phyloP scores from a whole-genome alignment of 352 stramenopile species.

The Globisporangium radiosum region DNA sequence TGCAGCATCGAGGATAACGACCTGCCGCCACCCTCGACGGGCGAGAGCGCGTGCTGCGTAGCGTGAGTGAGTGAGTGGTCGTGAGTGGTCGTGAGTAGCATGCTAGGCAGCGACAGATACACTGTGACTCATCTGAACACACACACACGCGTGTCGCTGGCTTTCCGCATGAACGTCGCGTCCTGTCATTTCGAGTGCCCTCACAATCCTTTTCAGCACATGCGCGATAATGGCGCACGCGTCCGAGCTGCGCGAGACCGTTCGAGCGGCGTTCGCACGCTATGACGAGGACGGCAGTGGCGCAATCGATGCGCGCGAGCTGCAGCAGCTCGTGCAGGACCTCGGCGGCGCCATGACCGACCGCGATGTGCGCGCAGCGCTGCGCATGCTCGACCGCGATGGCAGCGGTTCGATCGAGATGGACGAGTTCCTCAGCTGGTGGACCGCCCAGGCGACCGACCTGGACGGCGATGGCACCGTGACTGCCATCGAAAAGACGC shows the following conservation, averaged over 20 bases:
- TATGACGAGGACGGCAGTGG: conserved; percentile 56
- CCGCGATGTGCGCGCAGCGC: conserved; percentile 27
- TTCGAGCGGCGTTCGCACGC: conserved; percentile 43
- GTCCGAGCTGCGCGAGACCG: conserved; percentile 46
- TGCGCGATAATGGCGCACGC: neutral
- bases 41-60: neutral
- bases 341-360: conserved; percentile 50
- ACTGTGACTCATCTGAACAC: no score
- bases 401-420: conserved; percentile 44
- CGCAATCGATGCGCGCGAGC: conserved; percentile 40
- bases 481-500: conserved; percentile 37
- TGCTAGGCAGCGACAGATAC: no score
- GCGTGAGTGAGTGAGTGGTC: neutral
- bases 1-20: no score
- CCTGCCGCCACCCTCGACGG: no score
- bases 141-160: no score
- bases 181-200: neutral
- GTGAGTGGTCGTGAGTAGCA: neutral
- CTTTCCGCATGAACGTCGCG: no score
- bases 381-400: conserved; percentile 44
- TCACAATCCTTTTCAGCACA: no score
- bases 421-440: conserved; percentile 58
- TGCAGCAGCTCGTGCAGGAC: conserved; percentile 41
- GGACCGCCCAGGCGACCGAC: conserved; percentile 25
- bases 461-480: conserved; percentile 31